Conservation (phyloP, 2,329 filamentous ascomycete species). For the Talaromyces islandicus region DNA sequence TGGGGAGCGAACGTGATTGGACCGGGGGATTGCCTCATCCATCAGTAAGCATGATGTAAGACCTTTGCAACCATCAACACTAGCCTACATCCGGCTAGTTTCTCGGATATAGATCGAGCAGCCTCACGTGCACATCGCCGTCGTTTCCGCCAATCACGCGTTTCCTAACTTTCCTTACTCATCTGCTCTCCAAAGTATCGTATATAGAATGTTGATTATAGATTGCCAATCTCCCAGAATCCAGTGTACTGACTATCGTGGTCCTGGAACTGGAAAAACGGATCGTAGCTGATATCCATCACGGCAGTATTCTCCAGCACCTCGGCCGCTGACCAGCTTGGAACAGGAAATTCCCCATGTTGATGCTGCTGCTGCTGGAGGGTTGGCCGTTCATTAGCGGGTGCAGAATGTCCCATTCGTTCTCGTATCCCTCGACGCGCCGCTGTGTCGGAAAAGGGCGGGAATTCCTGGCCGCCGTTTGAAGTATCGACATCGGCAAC, state of each 20-base stretch:
- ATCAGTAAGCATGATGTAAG: conserved; percentile 11
- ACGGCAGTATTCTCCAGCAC: conserved; percentile 19
- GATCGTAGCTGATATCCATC: conserved; percentile 23
- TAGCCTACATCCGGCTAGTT: background rate
- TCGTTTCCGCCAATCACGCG: background rate
- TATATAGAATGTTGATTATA: conserved; percentile 9
- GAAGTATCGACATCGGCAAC: conserved; percentile 20
- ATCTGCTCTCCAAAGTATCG: background rate
- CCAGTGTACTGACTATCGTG: conserved; percentile 20
- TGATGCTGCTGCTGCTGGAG: conserved; percentile 9
- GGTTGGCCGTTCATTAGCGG: conserved; percentile 3
- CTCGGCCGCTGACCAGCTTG: conserved; percentile 13
- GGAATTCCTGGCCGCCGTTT: conserved; percentile 23
- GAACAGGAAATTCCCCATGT: conserved; percentile 5
- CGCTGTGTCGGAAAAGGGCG: conserved; percentile 20
- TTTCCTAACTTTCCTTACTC: background rate
- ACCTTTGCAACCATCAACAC: background rate
- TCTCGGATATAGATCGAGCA: background rate
- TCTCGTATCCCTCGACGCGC: background rate
- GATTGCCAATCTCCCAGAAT: conserved; percentile 24
- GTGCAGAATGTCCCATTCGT: conserved; percentile 1
- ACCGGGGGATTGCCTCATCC: background rate
- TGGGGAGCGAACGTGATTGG: conserved; percentile 1
- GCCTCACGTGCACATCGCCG: background rate
- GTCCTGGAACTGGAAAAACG: conserved; percentile 26